A percentile compares a stretch with the other conserved stretches of the same genome.
Conservation (phyloP, 2,329 filamentous ascomycete genomes). For the Aureobasidium leucospermi region DNA sequence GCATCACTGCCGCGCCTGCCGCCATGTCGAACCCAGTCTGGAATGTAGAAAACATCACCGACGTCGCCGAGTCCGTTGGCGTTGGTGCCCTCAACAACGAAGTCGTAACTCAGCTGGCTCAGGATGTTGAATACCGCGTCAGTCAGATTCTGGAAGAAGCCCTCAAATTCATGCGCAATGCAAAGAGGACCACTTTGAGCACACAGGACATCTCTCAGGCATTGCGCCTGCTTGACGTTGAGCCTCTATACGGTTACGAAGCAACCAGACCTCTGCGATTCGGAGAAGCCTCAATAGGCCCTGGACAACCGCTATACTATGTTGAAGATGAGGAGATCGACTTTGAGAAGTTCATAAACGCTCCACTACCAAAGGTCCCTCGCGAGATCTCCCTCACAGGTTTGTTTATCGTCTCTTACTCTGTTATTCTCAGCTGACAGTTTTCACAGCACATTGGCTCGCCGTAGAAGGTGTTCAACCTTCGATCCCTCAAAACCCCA, state of each 20-base stretch:
- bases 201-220: slow-evolving; percentile 87
- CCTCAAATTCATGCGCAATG: slow-evolving; percentile 91
- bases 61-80: slow-evolving; percentile 93
- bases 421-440: background rate
- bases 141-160: slow-evolving; percentile 90
- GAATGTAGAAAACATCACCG: slow-evolving; percentile 92
- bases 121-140: slow-evolving; percentile 92
- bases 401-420: slow-evolving; percentile 34
- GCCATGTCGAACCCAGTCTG: slow-evolving; percentile 51
- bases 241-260: slow-evolving; percentile 94
- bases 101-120: slow-evolving; percentile 75
- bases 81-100: slow-evolving; percentile 76
- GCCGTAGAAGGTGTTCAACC: slow-evolving; percentile 96
- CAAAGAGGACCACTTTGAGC: slow-evolving; percentile 75
- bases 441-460: slow-evolving; percentile 75
- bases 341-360: slow-evolving; percentile 98
- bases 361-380: slow-evolving; percentile 87
- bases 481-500: slow-evolving; percentile 92
- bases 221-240: slow-evolving; percentile 77
- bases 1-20: background rate
- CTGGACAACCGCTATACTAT: slow-evolving; percentile 91
- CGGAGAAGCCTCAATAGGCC: slow-evolving; percentile 87
- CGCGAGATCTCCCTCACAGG: slow-evolving; percentile 87
- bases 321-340: slow-evolving; percentile 98
- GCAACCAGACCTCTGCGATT: slow-evolving; percentile 82